Percentiles rank a stretch among this genome's conserved stretches.
Evolutionary conservation across 352 stramenopile species (phyloP).

Genomic region (Phytophthora syringae): DNA sequence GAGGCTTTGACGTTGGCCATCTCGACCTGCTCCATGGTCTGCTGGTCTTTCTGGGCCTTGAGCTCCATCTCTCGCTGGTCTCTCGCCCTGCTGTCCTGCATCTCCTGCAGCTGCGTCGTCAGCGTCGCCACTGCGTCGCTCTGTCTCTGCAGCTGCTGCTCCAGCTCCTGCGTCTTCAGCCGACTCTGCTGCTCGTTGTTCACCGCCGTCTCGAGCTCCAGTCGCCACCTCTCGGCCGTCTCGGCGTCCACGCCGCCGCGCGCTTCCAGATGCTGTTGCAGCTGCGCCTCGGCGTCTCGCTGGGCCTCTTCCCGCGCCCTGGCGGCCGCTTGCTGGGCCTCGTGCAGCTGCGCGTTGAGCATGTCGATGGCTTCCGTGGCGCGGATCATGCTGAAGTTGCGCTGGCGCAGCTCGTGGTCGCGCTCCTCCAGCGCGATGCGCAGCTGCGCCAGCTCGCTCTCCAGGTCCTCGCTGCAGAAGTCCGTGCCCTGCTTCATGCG

Average conservation of each 20-base stretch:
- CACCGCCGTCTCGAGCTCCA: conserved; percentile 41
- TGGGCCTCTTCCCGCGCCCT: conserved; percentile 32
- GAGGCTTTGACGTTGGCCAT: conserved; percentile 33
- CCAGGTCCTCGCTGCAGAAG: conserved; percentile 64
- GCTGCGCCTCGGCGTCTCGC: conserved; percentile 33
- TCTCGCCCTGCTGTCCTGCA: conserved; percentile 27
- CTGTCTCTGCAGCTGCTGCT: conserved; percentile 42
- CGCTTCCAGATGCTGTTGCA: conserved; percentile 38
- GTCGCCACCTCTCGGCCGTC: conserved; percentile 45
- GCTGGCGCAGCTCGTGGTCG: conserved; percentile 66
- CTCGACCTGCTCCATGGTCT: conserved; percentile 54
- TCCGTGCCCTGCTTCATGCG: conserved; percentile 67
- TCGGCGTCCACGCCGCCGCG: conserved; percentile 41
- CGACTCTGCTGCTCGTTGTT: conserved; percentile 41
- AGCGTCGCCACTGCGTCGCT: conserved; percentile 38
- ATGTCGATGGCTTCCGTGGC: conserved; percentile 66
- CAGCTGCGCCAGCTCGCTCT: conserved; percentile 66
- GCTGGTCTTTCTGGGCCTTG: conserved; percentile 34
- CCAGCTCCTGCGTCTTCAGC: conserved; percentile 42
- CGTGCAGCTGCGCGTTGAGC: conserved; percentile 51
- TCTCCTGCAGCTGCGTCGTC: conserved; percentile 44
- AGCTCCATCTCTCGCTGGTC: conserved; percentile 46
- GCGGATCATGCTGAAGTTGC: conserved; percentile 62
- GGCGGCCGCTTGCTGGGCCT: conserved; percentile 34
- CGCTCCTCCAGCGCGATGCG: conserved; percentile 66